Evolutionary conservation across 495 filamentous ascomycete genomes (phyloP), one percentile per base, ranked within the genome.

Genomic region (Coniosporium apollinis): DNA sequence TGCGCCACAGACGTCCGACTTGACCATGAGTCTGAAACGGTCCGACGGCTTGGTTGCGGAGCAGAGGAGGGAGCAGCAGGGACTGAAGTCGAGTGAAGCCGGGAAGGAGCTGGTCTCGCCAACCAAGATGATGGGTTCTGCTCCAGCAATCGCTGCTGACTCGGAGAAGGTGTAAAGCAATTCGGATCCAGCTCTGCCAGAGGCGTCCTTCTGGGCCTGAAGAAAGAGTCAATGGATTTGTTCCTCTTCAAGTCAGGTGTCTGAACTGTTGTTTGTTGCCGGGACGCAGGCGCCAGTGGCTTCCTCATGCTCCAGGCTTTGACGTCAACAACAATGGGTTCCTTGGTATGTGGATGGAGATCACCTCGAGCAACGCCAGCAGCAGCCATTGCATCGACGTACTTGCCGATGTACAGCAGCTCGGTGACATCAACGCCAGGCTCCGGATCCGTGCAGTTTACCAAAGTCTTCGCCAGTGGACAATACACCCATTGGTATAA

Each of bases 401-500:
- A 65, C 14, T 60, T 58, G 8, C 89, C 89, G 48, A 96, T 83
- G 42, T 77, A 94, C 0, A 75, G 64, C 54, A 96, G 67, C 2
- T 75, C 65, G 7, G 70, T 69, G 7, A 72, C 51, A 13, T 76
- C 65, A 4, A 82, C 42, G 13, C 69, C 67, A 9, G 62, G 48
- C 0, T 71, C 70, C 0, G 69, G 73, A 10, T 69, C 55, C 6
- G 75, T 83, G 37, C 85, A 60, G 36, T 81, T 74, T 19, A 93
- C 77, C 18, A 94, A 54, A 25, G 70, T 60, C 30, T 74, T 62
- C 16, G 65, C 62, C 33, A 68, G 60, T 0, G 85, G 83, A 48
- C 87, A 96, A 51, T 79, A 99, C 2, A 96, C 91, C 45, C 91
- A 75, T 55, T 93, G 87, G 47, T 96, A 76, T 5, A 91, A 65